Evolutionary conservation across 352 stramenopile genomes (phyloP).

Genomic region (Pythium pyrilobum): DNA sequence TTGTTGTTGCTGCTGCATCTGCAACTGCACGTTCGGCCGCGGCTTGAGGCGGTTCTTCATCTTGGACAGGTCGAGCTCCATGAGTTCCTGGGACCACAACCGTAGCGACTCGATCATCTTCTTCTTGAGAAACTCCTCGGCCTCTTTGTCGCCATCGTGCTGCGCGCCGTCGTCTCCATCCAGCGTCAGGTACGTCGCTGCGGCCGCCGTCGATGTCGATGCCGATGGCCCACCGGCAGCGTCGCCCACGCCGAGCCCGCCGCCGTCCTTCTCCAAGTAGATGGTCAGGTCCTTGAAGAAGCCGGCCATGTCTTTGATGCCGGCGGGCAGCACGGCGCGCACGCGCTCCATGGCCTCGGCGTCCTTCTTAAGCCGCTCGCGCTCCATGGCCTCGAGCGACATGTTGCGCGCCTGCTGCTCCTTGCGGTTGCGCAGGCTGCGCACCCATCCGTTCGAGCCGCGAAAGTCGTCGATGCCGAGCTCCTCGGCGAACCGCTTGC

Average conservation of each 20-base stretch:
- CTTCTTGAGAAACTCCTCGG: slow-evolving; percentile 64
- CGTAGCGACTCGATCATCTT: slow-evolving; percentile 74
- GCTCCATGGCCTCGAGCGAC: slow-evolving; percentile 48
- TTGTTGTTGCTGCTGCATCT: neutral
- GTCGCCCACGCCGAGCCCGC: slow-evolving; percentile 13
- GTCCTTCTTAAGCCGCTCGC: slow-evolving; percentile 63
- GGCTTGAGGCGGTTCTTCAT: slow-evolving; percentile 67
- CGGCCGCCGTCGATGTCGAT: no score
- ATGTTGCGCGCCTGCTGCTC: slow-evolving; percentile 50
- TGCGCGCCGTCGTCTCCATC: slow-evolving; percentile 3
- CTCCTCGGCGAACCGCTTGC: slow-evolving; percentile 66
- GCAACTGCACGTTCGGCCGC: neutral
- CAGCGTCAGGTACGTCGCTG: neutral
- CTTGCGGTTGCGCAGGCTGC: slow-evolving; percentile 74
- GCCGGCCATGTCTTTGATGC: slow-evolving; percentile 60
- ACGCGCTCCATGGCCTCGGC: slow-evolving; percentile 72
- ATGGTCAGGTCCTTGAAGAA: slow-evolving; percentile 77
- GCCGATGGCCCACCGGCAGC: no score
- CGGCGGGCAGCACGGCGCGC: slow-evolving; percentile 57
- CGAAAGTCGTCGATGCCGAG: slow-evolving; percentile 72
- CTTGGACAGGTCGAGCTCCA: slow-evolving; percentile 56
- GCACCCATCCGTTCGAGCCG: slow-evolving; percentile 76
- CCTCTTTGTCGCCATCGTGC: slow-evolving; percentile 23
- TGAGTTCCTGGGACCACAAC: slow-evolving; percentile 64
- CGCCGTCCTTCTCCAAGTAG: slow-evolving; percentile 57